Percentiles rank a stretch among this genome's conserved stretches.
These are phyloP conservation scores for Fagopyrum tataricum DNA, from an alignment of 148 eudicot genomes.

Conservation along the genomic window DNA sequence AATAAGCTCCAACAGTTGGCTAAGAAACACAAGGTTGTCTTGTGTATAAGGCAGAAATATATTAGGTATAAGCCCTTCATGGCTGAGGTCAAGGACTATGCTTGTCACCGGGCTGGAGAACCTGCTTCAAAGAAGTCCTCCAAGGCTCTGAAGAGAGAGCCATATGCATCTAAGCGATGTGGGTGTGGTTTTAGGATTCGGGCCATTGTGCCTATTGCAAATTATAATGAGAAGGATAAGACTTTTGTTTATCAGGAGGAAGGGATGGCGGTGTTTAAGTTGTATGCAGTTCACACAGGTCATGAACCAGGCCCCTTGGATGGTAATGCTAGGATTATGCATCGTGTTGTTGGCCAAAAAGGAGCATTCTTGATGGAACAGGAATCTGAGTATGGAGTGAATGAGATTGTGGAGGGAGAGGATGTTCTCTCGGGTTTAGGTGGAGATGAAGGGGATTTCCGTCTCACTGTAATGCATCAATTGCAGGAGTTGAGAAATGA, in stretches of 20 bases:
- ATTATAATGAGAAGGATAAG: slow-evolving; percentile 94
- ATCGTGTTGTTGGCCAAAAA: slow-evolving; percentile 81
- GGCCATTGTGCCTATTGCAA: slow-evolving; percentile 85
- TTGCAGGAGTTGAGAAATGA: slow-evolving; percentile 59
- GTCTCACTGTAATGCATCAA: slow-evolving; percentile 56
- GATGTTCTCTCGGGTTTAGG: slow-evolving; percentile 31
- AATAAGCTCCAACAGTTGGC: slow-evolving; percentile 61
- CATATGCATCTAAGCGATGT: slow-evolving; percentile 83
- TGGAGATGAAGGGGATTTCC: slow-evolving; percentile 52
- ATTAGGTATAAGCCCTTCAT: slow-evolving; percentile 95
- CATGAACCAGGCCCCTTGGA: slow-evolving; percentile 97
- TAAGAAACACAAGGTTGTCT: slow-evolving; percentile 77
- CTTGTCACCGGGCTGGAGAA: slow-evolving; percentile 91
- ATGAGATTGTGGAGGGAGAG: slow-evolving; percentile 63
- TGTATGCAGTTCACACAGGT: slow-evolving; percentile 93
- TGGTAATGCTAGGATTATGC: slow-evolving; percentile 98
- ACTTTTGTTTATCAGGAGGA: slow-evolving; percentile 89
- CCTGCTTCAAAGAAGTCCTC: slow-evolving; percentile 63
- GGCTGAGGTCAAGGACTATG: slow-evolving; percentile 98
- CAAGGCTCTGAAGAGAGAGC: slow-evolving; percentile 74
- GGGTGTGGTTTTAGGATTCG: slow-evolving; percentile 94
- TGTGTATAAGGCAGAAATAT: slow-evolving; percentile 92
- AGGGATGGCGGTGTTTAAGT: slow-evolving; percentile 85
- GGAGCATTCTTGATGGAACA: slow-evolving; percentile 68
- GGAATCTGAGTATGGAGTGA: slow-evolving; percentile 63